These are phyloP conservation scores for Blastobotrys attinorum DNA, from an alignment of 805 yeast genomes.

Conservation along the genomic window DNA sequence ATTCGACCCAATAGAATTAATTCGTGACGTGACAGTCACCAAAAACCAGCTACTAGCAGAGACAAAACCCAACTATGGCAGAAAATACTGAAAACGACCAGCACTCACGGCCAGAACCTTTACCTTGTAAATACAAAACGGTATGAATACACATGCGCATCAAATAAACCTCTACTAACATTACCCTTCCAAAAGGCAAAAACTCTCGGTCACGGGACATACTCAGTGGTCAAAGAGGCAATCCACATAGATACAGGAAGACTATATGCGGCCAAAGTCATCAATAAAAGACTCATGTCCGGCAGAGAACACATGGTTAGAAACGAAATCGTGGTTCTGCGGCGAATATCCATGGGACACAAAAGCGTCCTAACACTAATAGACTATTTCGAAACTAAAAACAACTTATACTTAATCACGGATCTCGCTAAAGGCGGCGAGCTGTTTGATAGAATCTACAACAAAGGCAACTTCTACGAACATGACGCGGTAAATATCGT, in stretches of 20 bases:
- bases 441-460: slow-evolving; percentile 50
- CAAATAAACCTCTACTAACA: too few relatives aligned
- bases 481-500: slow-evolving; percentile 44
- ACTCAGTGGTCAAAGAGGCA: slow-evolving; percentile 37
- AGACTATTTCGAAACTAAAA: slow-evolving; percentile 63
- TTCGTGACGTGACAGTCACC: too few relatives aligned
- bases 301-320: slow-evolving; percentile 50
- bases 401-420: slow-evolving; percentile 47
- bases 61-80: too few relatives aligned
- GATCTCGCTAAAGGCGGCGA: slow-evolving; percentile 66
- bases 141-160: slow-evolving; percentile 10
- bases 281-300: slow-evolving; percentile 41
- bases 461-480: slow-evolving; percentile 39
- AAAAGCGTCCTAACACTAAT: slow-evolving; percentile 51
- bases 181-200: slow-evolving; percentile 24
- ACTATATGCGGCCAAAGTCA: slow-evolving; percentile 49
- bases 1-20: too few relatives aligned
- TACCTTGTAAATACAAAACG: slow-evolving; percentile 22
- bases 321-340: slow-evolving; percentile 53
- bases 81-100: neutral
- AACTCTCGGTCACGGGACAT: slow-evolving; percentile 36
- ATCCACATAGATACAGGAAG: slow-evolving; percentile 32
- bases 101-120: slow-evolving; percentile 15
- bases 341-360: slow-evolving; percentile 42
- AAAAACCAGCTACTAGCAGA: too few relatives aligned